Evolutionary conservation across 495 filamentous ascomycete species (phyloP), one percentile per base, ranked within the genome.

Genomic region (Penicillium simplicissimum): DNA sequence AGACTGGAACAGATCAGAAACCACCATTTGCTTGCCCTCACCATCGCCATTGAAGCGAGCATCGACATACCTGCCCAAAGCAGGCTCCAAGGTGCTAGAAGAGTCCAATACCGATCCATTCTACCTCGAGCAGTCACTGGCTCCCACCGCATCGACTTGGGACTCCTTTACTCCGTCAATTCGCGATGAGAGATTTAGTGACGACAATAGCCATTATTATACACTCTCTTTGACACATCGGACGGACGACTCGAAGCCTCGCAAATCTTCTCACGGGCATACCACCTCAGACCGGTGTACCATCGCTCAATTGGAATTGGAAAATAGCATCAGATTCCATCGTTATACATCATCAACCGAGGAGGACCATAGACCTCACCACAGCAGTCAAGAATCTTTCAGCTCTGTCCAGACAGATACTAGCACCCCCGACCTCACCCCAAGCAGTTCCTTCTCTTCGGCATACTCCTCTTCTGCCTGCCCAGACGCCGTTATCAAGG

Each of bases 401-500:
- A 76, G 75, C 63, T 80, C 77, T 1, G 66, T 72, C 0, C 65
- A 74, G 1, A 72, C 74, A 10, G 75, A 77, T 36, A 65, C 55
- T 25, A 68, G 64, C 4, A 76, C 72, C 1, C 78, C 78, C 1
- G 75, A 81, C 40, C 58, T 81, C 55, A 81, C 76, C 0, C 78
- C 78, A 0, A 81, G 77, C 67, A 80, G 73, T 60, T 81, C 78
- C 1, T 79, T 81, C 63, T 79, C 78, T 37, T 81, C 78, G 0
- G 68, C 71, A 17, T 75, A 77, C 43, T 78, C 76, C 1, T 64
- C 67, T 15, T 63, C 72, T 10, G 51, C 69, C 2, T 76, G 74
- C 38, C 73, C 72, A 4, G 73, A 78, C 31, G 64, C 61, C 2
- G 67, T 73, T 2, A 33, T 74, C 14, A 67, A 70, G 40, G 69